Conservation (phyloP, 1,139 yeast species). For the Wickerhamiella infanticola region DNA sequence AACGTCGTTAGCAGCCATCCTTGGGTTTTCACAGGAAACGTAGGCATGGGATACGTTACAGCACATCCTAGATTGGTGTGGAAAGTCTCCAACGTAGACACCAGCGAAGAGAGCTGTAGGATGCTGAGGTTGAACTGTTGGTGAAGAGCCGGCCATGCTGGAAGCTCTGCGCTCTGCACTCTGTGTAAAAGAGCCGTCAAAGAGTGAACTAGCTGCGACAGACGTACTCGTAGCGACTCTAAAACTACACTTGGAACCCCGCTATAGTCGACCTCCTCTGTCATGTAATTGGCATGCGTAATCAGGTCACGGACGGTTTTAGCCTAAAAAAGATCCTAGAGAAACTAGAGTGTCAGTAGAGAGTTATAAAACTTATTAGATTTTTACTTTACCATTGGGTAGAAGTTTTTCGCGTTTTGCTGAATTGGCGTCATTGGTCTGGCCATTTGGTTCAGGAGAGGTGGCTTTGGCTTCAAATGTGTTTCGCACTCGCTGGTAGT, state of each 20-base stretch:
- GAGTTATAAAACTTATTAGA: no score
- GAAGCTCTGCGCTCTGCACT: slow-evolving; percentile 22
- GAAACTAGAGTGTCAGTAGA: no score
- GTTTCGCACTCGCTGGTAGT: slow-evolving; percentile 60
- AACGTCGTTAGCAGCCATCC: slow-evolving; percentile 71
- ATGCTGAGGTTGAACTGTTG: slow-evolving; percentile 71
- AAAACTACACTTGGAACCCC: slow-evolving; percentile 45
- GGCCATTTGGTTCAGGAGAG: background rate
- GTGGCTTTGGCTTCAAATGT: slow-evolving; percentile 20
- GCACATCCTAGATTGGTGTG: slow-evolving; percentile 45
- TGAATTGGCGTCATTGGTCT: background rate
- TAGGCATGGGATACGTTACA: slow-evolving; percentile 68
- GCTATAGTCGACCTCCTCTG: slow-evolving; percentile 9
- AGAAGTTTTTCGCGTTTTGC: background rate
- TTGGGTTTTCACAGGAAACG: slow-evolving; percentile 72
- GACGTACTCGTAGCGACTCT: slow-evolving; percentile 43
- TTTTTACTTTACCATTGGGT: no score
- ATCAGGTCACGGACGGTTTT: background rate
- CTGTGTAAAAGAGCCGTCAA: slow-evolving; percentile 21
- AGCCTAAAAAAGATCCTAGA: no score
- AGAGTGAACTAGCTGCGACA: slow-evolving; percentile 35
- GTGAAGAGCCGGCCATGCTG: slow-evolving; percentile 41
- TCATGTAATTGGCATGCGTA: slow-evolving; percentile 1
- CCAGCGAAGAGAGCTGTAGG: slow-evolving; percentile 64
- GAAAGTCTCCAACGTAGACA: slow-evolving; percentile 49